Conservation (phyloP, 495 filamentous ascomycete species). For the Tuber indicum region DNA sequence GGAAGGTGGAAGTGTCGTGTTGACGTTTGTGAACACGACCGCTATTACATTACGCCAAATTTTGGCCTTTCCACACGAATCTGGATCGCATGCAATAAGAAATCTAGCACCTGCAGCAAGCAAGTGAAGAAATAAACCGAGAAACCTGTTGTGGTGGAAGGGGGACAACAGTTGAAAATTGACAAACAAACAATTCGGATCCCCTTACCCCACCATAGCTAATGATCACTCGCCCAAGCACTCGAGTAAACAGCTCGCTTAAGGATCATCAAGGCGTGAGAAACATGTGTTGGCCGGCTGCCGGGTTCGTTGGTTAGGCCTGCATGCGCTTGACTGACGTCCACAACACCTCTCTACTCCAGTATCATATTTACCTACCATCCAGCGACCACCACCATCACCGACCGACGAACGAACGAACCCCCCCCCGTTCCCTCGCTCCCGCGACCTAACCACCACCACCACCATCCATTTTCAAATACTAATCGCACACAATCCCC, state of each 20-base stretch:
- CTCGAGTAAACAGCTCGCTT: neutral
- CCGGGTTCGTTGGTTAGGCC: neutral
- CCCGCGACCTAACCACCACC: neutral
- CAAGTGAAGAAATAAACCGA: neutral
- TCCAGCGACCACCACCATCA: neutral
- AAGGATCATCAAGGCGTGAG: neutral
- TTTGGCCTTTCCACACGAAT: neutral
- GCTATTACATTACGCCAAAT: too few species aligned
- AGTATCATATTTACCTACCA: neutral
- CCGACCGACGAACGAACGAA: neutral
- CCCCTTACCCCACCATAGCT: neutral
- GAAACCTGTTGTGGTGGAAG: neutral
- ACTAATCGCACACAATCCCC: neutral
- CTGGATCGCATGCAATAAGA: neutral
- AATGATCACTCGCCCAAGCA: neutral
- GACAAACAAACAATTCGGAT: neutral
- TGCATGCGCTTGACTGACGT: neutral
- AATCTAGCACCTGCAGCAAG: neutral
- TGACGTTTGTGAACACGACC: too few species aligned
- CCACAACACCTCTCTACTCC: neutral
- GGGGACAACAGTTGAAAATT: neutral
- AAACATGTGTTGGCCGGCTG: neutral
- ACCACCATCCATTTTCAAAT: neutral
- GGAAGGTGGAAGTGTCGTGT: neutral
- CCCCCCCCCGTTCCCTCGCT: neutral